Percentiles rank a stretch among this genome's conserved stretches.
Evolutionary conservation across 371 early-diverging fungal species (phyloP).

Genomic region (Apophysomyces trapeziformis): DNA sequence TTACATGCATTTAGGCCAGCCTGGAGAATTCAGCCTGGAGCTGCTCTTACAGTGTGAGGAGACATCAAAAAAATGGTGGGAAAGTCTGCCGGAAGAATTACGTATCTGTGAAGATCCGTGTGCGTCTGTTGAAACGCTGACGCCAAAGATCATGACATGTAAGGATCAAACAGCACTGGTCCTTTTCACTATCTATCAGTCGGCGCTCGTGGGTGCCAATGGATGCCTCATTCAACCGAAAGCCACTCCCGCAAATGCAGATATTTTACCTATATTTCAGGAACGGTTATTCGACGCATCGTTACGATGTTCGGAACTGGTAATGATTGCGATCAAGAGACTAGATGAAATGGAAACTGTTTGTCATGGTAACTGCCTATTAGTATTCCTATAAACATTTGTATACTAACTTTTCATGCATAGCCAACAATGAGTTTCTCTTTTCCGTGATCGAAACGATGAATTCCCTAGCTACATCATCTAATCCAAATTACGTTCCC

Average conservation of each 20-base stretch:
- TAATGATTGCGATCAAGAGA: neutral
- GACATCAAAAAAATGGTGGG: neutral
- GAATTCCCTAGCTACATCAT: neutral
- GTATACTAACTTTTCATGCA: neutral
- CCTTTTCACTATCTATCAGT: neutral
- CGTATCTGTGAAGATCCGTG: neutral
- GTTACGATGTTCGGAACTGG: neutral
- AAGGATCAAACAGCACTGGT: neutral
- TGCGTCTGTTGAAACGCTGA: neutral
- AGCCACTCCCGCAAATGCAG: neutral
- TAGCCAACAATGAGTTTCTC: neutral
- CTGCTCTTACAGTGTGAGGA: neutral
- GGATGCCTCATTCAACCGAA: neutral
- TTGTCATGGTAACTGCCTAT: neutral
- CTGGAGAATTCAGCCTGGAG: constrained; percentile 3
- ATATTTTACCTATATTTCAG: neutral
- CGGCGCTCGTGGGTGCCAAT: neutral
- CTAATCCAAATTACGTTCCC: neutral
- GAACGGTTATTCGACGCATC: neutral
- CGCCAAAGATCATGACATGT: neutral
- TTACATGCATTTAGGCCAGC: neutral
- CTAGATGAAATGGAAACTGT: neutral
- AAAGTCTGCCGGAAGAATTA: neutral
- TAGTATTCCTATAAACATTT: neutral
- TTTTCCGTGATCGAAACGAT: neutral